These are phyloP conservation scores for Ophiostoma sp. DNA, from an alignment of 2,329 filamentous ascomycete genomes.

Conservation along the genomic window DNA sequence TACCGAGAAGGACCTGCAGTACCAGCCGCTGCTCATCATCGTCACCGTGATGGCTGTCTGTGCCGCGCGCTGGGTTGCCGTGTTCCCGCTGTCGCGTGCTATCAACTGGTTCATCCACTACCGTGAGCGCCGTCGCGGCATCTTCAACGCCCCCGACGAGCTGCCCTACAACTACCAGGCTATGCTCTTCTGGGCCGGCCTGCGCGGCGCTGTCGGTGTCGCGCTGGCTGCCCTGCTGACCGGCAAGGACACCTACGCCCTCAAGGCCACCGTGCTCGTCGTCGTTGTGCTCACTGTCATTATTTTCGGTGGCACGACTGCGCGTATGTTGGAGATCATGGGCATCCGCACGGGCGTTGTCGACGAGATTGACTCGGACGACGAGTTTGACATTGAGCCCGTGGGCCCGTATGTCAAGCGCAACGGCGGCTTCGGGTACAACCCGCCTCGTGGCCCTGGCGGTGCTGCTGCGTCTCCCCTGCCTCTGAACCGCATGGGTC, in stretches of 20 bases:
- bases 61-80: constrained; percentile 83
- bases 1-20: constrained; percentile 79
- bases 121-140: constrained; percentile 67
- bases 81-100: constrained; percentile 81
- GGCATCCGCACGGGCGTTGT: constrained; percentile 95
- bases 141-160: constrained; percentile 71
- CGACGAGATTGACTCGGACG: constrained; percentile 94
- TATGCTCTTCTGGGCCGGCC: constrained; percentile 99
- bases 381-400: constrained; percentile 93
- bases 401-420: constrained; percentile 75
- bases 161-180: constrained; percentile 91
- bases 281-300: constrained; percentile 97
- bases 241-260: constrained; percentile 72
- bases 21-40: constrained; percentile 92
- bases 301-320: constrained; percentile 96
- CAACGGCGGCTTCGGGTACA: constrained; percentile 72
- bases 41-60: constrained; percentile 89
- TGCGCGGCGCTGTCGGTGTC: constrained; percentile 92
- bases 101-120: constrained; percentile 95
- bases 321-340: constrained; percentile 93
- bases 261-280: constrained; percentile 92
- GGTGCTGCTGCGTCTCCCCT: constrained; percentile 47
- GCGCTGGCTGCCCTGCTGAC: constrained; percentile 83
- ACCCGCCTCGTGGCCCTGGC: constrained; percentile 52
- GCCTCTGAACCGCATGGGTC: constrained; percentile 48